Evolutionary conservation across 768 basidiomycete species (phyloP).

Genomic region (Tricholoma sp.): DNA sequence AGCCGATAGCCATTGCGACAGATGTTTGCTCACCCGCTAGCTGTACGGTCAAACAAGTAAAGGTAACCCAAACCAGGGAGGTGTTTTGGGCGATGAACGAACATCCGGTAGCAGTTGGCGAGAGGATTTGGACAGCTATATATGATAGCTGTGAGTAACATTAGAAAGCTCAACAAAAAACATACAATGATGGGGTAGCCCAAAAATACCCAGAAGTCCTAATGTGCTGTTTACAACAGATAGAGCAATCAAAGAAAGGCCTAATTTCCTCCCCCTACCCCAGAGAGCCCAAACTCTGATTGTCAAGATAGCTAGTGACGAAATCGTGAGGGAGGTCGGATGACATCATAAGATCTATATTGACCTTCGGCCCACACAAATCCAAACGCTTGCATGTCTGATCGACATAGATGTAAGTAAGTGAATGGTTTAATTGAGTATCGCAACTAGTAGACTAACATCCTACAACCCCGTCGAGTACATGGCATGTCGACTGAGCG

Average conservation of each 20-base stretch:
- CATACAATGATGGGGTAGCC: background rate
- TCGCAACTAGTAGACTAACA: background rate
- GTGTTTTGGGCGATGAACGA: background rate
- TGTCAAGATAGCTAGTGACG: background rate
- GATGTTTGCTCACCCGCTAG: background rate
- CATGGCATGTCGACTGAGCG: background rate
- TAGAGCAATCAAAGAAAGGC: background rate
- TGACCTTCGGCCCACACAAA: background rate
- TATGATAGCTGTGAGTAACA: background rate
- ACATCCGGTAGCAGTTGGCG: background rate
- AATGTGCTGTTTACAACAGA: background rate
- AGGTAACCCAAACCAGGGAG: background rate
- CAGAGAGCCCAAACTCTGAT: conserved; percentile 2
- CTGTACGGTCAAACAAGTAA: background rate
- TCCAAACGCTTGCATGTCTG: background rate
- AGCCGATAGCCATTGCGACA: background rate
- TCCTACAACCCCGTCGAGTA: background rate
- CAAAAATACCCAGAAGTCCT: background rate
- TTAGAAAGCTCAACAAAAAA: background rate
- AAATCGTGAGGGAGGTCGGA: background rate
- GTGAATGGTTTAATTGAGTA: too few relatives aligned
- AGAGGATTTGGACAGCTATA: background rate
- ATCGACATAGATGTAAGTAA: background rate
- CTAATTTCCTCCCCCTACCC: background rate
- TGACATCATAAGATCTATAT: background rate